Base-by-base conservation (phyloP, 495 filamentous ascomycete species). In the Talaromyces stipitatus region DNA sequence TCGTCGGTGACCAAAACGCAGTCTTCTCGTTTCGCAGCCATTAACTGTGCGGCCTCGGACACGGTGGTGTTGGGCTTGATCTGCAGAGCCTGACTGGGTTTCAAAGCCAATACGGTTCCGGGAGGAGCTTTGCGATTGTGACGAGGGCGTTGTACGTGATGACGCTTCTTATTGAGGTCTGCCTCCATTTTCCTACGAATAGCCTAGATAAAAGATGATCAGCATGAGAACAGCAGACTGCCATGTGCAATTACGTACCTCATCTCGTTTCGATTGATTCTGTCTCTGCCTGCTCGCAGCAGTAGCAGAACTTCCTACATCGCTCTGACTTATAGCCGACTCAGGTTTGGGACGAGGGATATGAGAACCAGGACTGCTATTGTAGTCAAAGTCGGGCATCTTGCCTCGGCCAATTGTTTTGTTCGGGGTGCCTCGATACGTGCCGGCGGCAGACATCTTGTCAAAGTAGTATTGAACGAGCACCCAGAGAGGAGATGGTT, bases 1-100 rank as follows among this genome's bases (percentile, higher is more conserved):
- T 97, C 95, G 65, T 97, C 92, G 23, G 95, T 99, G 33, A 99
- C 94, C 54, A 99, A 77, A n/a, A 99, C 94, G 67, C 94, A 99
- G 74, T 99, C 94, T 67, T 97, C 94, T 57, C 94, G 81, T 80
- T 99, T 99, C 27, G 94, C 94, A 27, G 94, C 94, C 94, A 99
- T 99, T 67, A 99, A 78, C 75, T 99, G 95, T 28, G 94, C 92
- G 32, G 94, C 94, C 71, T 97, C 94, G 45, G 95, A 87, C 56
- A 99, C 94, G 51, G 89, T 96, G 22, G 91, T 96, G 53, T 80
- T 78, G 50, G 94, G 95, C 75, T 99, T 99, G 71, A 99, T 97
- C 72, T 99, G 94, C 3, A 99, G 86, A 28, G 94, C 94, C 62
- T 88, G 90, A 65, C 91, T 96, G 26, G 94, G 94, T 65, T 92